Evolutionary conservation across 2,329 filamentous ascomycete genomes (phyloP), one percentile per base, ranked within the genome.

Genomic region (Aschersonia sp.): DNA sequence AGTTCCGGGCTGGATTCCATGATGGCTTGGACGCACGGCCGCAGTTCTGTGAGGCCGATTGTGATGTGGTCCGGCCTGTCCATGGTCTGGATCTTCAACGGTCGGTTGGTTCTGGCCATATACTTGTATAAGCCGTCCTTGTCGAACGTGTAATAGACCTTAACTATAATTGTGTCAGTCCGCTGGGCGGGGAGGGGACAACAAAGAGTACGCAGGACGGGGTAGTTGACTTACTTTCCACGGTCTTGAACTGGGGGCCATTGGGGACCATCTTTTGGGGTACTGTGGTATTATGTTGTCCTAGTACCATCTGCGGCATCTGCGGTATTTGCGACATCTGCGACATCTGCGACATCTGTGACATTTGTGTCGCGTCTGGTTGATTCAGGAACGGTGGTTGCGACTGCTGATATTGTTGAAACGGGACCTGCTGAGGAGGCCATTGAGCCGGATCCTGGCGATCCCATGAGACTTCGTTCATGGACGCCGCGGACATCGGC

Each of bases 131-230:
- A 89, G 67, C 80, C 84, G 55, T 91, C 83, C 60, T 83, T 82
- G 64, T 97, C 89, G 67, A 97, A 96, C 32, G 89, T 95, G 67
- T 97, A 98, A 51, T 94, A 82, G 45, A 97, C 85, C 74, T 97
- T 97, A 65, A 97, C 89, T 94, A 65, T 42, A 55, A 10, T 30
- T 42, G 29, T 43, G 56, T 58, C 53, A 57, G 57, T 49, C 29
- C 20, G 20, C 20, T 54, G 44, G 9, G 6, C 20, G 10, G 9
- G 6, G 9, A 20, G 47, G 5, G 45, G 20, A 46, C 9, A 46
- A 28, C 35, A 44, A 45, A 40, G 46, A 46, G 46, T 30, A 49
- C 44, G 50, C 46, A 46, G 20, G 9, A 42, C 10, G 6, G 47
- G 47, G 54, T 44, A 49, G 45, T 49, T n/a, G 41, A 69, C 80